Percentiles rank a stretch among this genome's conserved stretches.
Conservation (phyloP, 305 asterid genomes). For the Solanum aculeatissimum region DNA sequence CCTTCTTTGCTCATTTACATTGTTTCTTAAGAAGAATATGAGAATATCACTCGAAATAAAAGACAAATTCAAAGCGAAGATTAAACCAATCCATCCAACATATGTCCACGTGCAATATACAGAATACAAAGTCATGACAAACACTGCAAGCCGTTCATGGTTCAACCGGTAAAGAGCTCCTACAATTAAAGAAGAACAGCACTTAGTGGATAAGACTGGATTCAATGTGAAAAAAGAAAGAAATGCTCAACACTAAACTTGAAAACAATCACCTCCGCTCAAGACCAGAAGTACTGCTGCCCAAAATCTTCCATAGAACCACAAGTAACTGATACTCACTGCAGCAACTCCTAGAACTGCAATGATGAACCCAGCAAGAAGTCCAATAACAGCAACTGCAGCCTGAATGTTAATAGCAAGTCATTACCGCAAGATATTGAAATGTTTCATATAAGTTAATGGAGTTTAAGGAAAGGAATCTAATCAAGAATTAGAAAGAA, state of each 20-base stretch:
- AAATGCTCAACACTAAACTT: background rate
- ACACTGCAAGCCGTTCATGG: conserved; percentile 61
- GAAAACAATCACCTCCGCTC: conserved; percentile 51
- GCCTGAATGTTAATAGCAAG: conserved; percentile 35
- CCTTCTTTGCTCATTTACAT: conserved; percentile 45
- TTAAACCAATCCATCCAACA: conserved; percentile 76
- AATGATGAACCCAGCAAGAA: conserved; percentile 52
- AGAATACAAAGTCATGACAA: conserved; percentile 56
- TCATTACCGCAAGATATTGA: background rate
- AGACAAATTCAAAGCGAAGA: conserved; percentile 63
- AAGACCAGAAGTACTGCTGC: conserved; percentile 43
- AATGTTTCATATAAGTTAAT: background rate
- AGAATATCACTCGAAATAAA: conserved; percentile 81
- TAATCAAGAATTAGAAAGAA: background rate
- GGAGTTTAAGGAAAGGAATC: background rate
- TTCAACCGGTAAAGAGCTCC: conserved; percentile 47
- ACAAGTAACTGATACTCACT: conserved; percentile 37
- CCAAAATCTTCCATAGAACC: conserved; percentile 95
- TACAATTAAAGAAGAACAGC: conserved; percentile 25
- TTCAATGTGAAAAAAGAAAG: conserved; percentile 4
- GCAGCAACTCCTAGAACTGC: conserved; percentile 37
- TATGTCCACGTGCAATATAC: conserved; percentile 66
- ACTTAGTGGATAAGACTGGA: background rate
- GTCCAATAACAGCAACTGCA: conserved; percentile 43
- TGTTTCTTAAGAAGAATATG: conserved; percentile 53